Evolutionary conservation across 2,329 filamentous ascomycete genomes (phyloP).

Genomic region (Colletotrichum phormii): DNA sequence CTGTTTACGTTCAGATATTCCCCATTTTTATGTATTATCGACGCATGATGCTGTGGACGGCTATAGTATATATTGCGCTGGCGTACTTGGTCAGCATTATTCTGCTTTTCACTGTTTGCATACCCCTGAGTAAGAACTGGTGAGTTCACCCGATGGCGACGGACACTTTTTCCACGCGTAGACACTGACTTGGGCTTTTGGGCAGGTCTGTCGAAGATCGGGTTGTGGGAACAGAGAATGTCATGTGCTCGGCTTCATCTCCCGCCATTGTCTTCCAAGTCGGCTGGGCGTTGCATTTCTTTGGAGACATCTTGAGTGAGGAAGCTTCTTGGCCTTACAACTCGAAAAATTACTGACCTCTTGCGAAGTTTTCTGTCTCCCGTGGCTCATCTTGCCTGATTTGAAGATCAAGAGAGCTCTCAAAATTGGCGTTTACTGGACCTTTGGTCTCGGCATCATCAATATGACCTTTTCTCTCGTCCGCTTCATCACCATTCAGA

Average conservation of each 20-base stretch:
- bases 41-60: constrained; percentile 22
- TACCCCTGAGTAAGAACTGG: constrained; percentile 30
- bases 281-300: constrained; percentile 33
- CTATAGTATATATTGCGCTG: constrained; percentile 21
- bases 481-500: constrained; percentile 33
- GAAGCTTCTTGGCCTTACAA: too few species aligned
- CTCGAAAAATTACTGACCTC: not conserved
- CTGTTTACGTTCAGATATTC: constrained; percentile 28
- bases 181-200: not conserved
- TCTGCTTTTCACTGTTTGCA: constrained; percentile 23
- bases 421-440: constrained; percentile 30
- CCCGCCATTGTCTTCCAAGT: constrained; percentile 25
- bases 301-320: constrained; percentile 22
- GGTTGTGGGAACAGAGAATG: constrained; percentile 10
- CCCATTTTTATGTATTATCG: constrained; percentile 30
- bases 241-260: constrained; percentile 28
- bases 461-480: constrained; percentile 31
- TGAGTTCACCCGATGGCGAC: not conserved
- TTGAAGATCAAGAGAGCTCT: constrained; percentile 25
- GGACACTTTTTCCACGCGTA: not conserved
- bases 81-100: constrained; percentile 28
- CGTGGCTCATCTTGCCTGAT: constrained; percentile 25
- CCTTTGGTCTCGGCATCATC: constrained; percentile 31
- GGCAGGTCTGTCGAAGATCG: constrained; percentile 9
- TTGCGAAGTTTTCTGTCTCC: constrained; percentile 13